A percentile compares a stretch with the other conserved stretches of the same genome.
Conservation (phyloP, 306 rosid species). For the Vachellia collinsii region DNA sequence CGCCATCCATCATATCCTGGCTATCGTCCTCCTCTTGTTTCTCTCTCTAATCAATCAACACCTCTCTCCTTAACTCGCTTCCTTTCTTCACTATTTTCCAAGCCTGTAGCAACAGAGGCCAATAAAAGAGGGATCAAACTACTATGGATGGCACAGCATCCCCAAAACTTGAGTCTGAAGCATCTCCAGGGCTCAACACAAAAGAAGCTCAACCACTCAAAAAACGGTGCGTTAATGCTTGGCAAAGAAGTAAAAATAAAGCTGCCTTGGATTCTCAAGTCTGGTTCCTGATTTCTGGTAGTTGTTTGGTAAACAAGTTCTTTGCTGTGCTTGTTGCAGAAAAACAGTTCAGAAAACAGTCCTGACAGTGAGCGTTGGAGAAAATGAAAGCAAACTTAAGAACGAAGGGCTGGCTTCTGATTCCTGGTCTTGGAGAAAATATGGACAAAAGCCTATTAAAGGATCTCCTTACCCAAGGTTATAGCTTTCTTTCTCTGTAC, state of each 20-base stretch:
- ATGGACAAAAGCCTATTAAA: slow-evolving; percentile 94
- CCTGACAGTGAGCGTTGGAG: slow-evolving; percentile 70
- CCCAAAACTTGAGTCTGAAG: slow-evolving; percentile 51
- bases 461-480: slow-evolving; percentile 98
- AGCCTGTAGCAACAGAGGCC: slow-evolving; percentile 17
- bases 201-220: slow-evolving; percentile 57
- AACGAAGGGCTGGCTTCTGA: slow-evolving; percentile 92
- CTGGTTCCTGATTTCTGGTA: background rate
- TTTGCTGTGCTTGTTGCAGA: slow-evolving; percentile 48
- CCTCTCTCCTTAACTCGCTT: slow-evolving; percentile 43
- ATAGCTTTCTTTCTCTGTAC: slow-evolving; percentile 28
- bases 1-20: slow-evolving; percentile 48
- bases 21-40: slow-evolving; percentile 22
- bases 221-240: slow-evolving; percentile 49
- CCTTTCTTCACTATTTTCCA: background rate
- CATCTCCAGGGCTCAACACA: slow-evolving; percentile 42
- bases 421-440: slow-evolving; percentile 98
- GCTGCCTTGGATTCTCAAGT: background rate
- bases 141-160: slow-evolving; percentile 52
- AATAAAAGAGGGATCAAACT: background rate
- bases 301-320: background rate
- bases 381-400: slow-evolving; percentile 72
- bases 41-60: slow-evolving; percentile 53
- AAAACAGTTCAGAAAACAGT: slow-evolving; percentile 51
- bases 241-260: background rate